phyloP scores from a whole-genome alignment of 306 rosid species.

The Vigna nakashimae region DNA sequence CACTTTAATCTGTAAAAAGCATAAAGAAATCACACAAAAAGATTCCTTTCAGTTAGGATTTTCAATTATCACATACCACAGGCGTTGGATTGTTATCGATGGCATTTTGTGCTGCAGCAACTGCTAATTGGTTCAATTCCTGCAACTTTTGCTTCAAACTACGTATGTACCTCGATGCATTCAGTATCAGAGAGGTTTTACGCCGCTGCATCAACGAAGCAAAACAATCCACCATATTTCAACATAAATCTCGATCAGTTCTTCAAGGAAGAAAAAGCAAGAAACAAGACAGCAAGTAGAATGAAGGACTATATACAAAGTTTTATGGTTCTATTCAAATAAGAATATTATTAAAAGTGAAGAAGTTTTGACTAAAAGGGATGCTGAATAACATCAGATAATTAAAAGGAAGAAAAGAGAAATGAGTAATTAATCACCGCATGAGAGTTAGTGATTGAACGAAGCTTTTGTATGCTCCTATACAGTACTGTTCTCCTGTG shows the following conservation, averaged over 20 bases:
- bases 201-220: constrained; percentile 37
- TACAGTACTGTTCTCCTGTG: constrained; percentile 45
- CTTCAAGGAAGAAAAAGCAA: background rate
- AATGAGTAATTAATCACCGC: constrained; percentile 46
- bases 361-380: background rate
- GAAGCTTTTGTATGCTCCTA: constrained; percentile 55
- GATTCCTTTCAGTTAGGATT: background rate
- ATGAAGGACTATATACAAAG: background rate
- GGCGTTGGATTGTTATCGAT: constrained; percentile 44
- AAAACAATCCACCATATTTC: background rate
- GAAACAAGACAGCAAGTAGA: background rate
- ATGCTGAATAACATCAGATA: background rate
- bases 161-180: constrained; percentile 51
- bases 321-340: background rate
- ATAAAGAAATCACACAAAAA: background rate
- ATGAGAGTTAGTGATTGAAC: constrained; percentile 57
- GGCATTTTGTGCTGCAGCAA: constrained; percentile 3
- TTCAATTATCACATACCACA: constrained; percentile 33
- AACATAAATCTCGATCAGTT: background rate
- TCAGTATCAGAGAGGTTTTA: constrained; percentile 44
- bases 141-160: constrained; percentile 49
- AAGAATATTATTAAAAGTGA: background rate
- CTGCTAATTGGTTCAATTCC: constrained; percentile 38
- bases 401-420: background rate
- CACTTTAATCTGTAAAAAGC: constrained; percentile 50